Conservation (phyloP, 345 rosid species). For the Bruguiera gymnorhiza region DNA sequence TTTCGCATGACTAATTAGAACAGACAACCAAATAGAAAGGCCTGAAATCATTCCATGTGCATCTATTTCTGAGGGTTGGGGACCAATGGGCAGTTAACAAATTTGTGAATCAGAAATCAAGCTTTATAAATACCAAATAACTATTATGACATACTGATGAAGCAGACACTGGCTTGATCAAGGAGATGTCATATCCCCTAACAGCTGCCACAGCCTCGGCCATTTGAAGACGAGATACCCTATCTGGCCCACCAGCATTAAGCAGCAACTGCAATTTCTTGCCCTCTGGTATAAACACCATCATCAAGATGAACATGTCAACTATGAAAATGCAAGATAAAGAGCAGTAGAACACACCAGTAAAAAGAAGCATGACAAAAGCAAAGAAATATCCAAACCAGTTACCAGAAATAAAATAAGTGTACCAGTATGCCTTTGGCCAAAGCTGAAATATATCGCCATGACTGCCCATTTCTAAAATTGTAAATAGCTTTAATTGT, state of each 20-base stretch:
- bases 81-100: neutral
- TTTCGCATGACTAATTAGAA: too few species aligned
- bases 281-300: slow-evolving; percentile 42
- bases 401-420: neutral
- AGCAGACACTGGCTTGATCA: slow-evolving; percentile 67
- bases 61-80: too few species aligned
- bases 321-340: slow-evolving; percentile 4
- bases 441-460: too few species aligned
- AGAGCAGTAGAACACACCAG: neutral
- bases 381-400: neutral
- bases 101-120: slow-evolving; percentile 4
- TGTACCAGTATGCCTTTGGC: neutral
- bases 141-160: slow-evolving; percentile 47
- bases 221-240: slow-evolving; percentile 87
- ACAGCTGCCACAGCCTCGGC: slow-evolving; percentile 70
- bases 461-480: too few species aligned
- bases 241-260: slow-evolving; percentile 81
- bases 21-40: neutral
- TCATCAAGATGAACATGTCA: slow-evolving; percentile 2
- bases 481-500: too few species aligned
- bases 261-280: slow-evolving; percentile 62
- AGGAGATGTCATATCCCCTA: slow-evolving; percentile 54
- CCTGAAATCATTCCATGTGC: neutral
- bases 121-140: slow-evolving; percentile 2
- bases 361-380: neutral